Conservation (phyloP, 2,329 filamentous ascomycete genomes). For the Cercospora zeina region DNA sequence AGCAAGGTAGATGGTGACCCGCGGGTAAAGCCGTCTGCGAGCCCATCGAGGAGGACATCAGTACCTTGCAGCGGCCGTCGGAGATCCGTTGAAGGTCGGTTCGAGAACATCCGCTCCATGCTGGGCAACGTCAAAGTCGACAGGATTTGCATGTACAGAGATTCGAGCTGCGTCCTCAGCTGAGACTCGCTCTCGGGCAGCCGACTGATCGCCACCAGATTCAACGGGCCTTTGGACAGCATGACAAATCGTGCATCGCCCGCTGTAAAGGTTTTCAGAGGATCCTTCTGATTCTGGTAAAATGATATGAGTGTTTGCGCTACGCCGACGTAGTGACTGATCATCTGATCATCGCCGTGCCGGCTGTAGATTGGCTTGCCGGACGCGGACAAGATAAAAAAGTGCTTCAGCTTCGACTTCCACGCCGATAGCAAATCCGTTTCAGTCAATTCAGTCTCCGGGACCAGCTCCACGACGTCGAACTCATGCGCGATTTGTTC, state of each 20-base stretch:
- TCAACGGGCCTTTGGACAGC: slow-evolving; percentile 78
- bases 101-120: slow-evolving; percentile 81
- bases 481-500: slow-evolving; percentile 75
- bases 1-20: slow-evolving; percentile 87
- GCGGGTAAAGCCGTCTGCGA: slow-evolving; percentile 91
- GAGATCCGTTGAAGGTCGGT: slow-evolving; percentile 90
- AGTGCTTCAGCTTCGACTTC: slow-evolving; percentile 95
- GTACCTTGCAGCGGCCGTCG: slow-evolving; percentile 88
- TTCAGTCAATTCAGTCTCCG: slow-evolving; percentile 57
- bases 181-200: slow-evolving; percentile 91
- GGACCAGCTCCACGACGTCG: slow-evolving; percentile 66
- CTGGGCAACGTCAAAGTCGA: slow-evolving; percentile 90
- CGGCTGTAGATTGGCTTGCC: slow-evolving; percentile 97
- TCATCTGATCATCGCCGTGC: slow-evolving; percentile 84
- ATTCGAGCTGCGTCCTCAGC: slow-evolving; percentile 82
- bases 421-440: slow-evolving; percentile 65
- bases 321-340: slow-evolving; percentile 92
- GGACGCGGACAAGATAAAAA: slow-evolving; percentile 91
- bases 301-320: slow-evolving; percentile 98
- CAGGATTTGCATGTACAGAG: slow-evolving; percentile 96
- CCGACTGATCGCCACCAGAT: slow-evolving; percentile 89
- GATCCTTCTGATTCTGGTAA: slow-evolving; percentile 78
- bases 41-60: slow-evolving; percentile 82
- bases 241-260: slow-evolving; percentile 83
- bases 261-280: slow-evolving; percentile 81